Conservation (phyloP, 2,329 filamentous ascomycete species). For the Aspergillus phoenicis region DNA sequence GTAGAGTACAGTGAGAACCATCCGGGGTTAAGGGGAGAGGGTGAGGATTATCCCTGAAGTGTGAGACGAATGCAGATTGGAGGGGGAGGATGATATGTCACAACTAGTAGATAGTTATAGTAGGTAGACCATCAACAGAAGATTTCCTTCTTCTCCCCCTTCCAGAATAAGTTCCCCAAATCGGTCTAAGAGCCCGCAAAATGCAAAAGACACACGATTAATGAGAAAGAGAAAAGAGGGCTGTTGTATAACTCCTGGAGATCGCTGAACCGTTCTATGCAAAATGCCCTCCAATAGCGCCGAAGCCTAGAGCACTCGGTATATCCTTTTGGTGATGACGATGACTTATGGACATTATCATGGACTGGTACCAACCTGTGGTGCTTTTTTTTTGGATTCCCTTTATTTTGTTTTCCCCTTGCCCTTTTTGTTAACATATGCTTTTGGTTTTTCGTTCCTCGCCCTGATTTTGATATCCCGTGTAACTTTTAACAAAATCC, state of each 20-base stretch:
- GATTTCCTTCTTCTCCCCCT: not conserved
- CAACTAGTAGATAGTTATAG: not conserved
- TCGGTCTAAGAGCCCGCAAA: constrained; percentile 17
- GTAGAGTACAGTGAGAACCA: constrained; percentile 1
- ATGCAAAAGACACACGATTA: constrained; percentile 14
- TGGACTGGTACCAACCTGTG: constrained; percentile 19
- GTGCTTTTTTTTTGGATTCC: constrained; percentile 9
- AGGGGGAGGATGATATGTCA: not conserved
- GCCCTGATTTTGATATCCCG: not conserved
- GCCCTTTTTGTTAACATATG: not conserved
- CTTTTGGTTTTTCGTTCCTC: not conserved
- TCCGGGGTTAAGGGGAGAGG: not conserved
- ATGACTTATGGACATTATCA: constrained; percentile 13
- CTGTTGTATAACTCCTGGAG: constrained; percentile 14
- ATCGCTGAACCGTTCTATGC: constrained; percentile 28
- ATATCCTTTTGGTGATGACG: constrained; percentile 18
- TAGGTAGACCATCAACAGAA: too few relatives aligned
- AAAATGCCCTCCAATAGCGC: constrained; percentile 19
- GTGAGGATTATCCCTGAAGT: not conserved
- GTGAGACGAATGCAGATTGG: not conserved
- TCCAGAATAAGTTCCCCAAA: not conserved
- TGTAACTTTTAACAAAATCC: constrained; percentile 22
- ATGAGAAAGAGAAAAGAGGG: constrained; percentile 9
- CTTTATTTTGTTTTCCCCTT: not conserved
- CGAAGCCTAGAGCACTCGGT: constrained; percentile 13